phyloP scores from a whole-genome alignment of 176 grass and related monocot genomes.

The Raddia distichophylla region DNA sequence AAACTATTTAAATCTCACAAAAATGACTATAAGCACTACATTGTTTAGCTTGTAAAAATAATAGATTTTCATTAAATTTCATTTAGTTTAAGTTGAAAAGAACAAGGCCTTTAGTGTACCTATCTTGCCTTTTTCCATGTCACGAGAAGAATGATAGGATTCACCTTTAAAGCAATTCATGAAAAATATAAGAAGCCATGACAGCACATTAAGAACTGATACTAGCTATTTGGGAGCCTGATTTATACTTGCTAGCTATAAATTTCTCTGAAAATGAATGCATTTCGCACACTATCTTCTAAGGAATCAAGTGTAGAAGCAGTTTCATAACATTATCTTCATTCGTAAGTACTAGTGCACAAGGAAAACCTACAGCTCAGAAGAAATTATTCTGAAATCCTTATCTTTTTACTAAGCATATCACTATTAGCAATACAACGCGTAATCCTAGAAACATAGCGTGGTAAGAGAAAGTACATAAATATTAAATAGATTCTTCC shows the following conservation, averaged over 20 bases:
- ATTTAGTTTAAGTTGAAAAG: background rate
- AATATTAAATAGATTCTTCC: slow-evolving; percentile 19
- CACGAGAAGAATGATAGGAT: background rate
- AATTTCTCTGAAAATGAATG: background rate
- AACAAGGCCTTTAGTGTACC: background rate
- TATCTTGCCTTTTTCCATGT: background rate
- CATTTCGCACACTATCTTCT: background rate
- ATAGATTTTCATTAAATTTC: too few species aligned
- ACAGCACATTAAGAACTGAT: background rate
- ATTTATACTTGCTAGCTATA: background rate
- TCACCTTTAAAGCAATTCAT: slow-evolving; percentile 8
- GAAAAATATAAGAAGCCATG: background rate
- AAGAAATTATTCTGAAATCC: slow-evolving; percentile 31
- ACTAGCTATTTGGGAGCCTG: background rate
- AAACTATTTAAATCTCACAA: too few species aligned
- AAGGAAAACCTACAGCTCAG: slow-evolving; percentile 13
- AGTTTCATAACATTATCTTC: slow-evolving; percentile 7
- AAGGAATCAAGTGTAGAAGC: background rate
- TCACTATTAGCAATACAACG: slow-evolving; percentile 32
- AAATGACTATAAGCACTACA: too few species aligned
- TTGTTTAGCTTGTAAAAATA: too few species aligned
- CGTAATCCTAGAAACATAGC: slow-evolving; percentile 29
- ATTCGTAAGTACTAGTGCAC: background rate
- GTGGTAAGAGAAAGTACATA: slow-evolving; percentile 30
- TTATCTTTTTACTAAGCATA: slow-evolving; percentile 18